Percentiles rank a stretch among this genome's conserved stretches.
phyloP scores from a whole-genome alignment of 169 alveolate genomes.

The Cyclospora cayetanensis region DNA sequence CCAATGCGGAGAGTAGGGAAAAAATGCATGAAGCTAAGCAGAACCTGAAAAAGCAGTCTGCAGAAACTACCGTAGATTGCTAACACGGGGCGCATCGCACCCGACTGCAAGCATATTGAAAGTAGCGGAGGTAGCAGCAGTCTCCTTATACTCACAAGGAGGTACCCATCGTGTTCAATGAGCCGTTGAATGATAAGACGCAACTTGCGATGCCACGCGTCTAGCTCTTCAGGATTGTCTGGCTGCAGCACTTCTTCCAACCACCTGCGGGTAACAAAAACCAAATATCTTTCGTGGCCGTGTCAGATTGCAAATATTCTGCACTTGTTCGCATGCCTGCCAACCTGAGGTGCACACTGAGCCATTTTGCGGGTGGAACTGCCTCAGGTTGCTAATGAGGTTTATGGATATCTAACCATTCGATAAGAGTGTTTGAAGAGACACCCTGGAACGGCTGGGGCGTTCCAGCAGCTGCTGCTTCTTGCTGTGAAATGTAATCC shows the following conservation, averaged over 20 bases:
- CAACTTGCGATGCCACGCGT: slow-evolving; percentile 39
- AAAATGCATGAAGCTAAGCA: no score
- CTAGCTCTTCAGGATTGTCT: slow-evolving; percentile 46
- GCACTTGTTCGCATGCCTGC: neutral
- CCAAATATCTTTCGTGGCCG: neutral
- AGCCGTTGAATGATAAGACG: slow-evolving; percentile 47
- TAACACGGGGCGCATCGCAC: no score
- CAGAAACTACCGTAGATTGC: no score
- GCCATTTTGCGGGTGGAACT: neutral
- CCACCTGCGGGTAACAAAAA: slow-evolving; percentile 43
- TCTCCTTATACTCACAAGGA: slow-evolving; percentile 39
- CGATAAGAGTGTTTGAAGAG: slow-evolving; percentile 10
- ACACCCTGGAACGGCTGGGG: slow-evolving; percentile 23
- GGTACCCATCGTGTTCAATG: slow-evolving; percentile 46
- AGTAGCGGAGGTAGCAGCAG: no score
- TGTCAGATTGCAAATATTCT: neutral
- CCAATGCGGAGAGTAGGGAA: no score
- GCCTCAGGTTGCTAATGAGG: neutral
- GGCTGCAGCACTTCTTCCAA: slow-evolving; percentile 62
- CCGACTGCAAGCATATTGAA: no score
- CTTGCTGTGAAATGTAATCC: slow-evolving; percentile 25
- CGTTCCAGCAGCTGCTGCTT: neutral
- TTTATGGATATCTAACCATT: neutral
- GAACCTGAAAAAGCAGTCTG: no score
- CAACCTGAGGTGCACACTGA: neutral